These are phyloP conservation scores for Zasmidium citrigriseum DNA, from an alignment of 2,329 filamentous ascomycete species.

Conservation along the genomic window DNA sequence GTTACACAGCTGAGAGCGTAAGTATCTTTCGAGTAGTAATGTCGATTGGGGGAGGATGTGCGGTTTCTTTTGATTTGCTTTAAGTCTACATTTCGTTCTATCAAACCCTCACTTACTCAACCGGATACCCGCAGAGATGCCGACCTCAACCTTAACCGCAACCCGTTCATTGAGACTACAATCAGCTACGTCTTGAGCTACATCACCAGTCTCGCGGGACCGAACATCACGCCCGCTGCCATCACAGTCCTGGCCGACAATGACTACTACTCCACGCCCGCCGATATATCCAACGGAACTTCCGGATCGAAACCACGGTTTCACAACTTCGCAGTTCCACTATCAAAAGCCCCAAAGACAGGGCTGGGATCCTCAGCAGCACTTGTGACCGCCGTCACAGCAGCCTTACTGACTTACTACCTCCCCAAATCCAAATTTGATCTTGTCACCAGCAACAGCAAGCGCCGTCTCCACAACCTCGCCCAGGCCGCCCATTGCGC, in stretches of 20 bases:
- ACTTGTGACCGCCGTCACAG: constrained; percentile 83
- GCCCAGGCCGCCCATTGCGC: constrained; percentile 92
- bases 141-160: constrained; percentile 55
- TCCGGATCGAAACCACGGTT: constrained; percentile 57
- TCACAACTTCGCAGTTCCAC: constrained; percentile 72
- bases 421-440: constrained; percentile 60
- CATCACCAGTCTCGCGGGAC: constrained; percentile 55
- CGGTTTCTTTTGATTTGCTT: neutral
- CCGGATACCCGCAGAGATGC: constrained; percentile 32
- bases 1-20: constrained; percentile 79
- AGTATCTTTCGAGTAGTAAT: constrained; percentile 43
- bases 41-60: neutral
- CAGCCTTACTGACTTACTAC: constrained; percentile 75
- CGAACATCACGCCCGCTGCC: constrained; percentile 65
- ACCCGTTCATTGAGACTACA: constrained; percentile 91
- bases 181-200: constrained; percentile 87
- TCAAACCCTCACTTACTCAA: constrained; percentile 22
- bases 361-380: constrained; percentile 93
- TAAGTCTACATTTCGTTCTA: neutral
- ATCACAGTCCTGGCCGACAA: constrained; percentile 92
- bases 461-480: constrained; percentile 78
- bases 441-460: constrained; percentile 56
- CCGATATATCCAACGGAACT: constrained; percentile 33
- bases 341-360: constrained; percentile 86
- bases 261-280: constrained; percentile 86